Percentiles rank a stretch among this genome's conserved stretches.
Conservation (phyloP, 2,329 filamentous ascomycete species). For the Raffaelea ambrosiae region DNA sequence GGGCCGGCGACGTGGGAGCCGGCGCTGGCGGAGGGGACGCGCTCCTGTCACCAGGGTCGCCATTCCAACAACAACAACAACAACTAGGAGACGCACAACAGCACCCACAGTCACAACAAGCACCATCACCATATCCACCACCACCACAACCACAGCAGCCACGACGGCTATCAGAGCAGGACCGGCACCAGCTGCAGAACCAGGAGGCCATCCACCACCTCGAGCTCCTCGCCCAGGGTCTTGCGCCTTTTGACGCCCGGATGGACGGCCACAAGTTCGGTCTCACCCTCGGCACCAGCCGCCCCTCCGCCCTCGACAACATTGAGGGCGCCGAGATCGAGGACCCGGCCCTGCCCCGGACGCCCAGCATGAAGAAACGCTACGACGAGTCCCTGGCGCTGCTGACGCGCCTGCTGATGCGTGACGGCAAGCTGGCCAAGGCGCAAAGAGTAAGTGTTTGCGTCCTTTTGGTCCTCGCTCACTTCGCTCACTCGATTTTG, state of each 20-base stretch:
- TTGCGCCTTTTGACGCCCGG: conserved; percentile 20
- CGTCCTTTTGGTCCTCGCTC: background rate
- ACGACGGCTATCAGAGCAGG: no score
- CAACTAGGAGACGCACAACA: no score
- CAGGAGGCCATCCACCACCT: conserved; percentile 30
- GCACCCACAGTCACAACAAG: no score
- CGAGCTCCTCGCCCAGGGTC: conserved; percentile 22
- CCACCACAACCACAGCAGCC: no score
- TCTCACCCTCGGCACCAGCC: conserved; percentile 39
- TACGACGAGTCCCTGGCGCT: conserved; percentile 82
- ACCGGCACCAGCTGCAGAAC: conserved; percentile 14
- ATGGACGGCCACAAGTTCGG: conserved; percentile 66
- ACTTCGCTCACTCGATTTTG: background rate
- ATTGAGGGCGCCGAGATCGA: background rate
- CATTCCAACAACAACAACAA: no score
- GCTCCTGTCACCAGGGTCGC: no score
- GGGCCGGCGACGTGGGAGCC: background rate
- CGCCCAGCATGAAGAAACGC: conserved; percentile 62
- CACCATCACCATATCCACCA: no score
- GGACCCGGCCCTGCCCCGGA: conserved; percentile 38
- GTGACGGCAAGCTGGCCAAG: conserved; percentile 77
- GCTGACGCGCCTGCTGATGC: conserved; percentile 85
- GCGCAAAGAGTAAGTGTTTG: conserved; percentile 68
- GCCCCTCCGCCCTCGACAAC: background rate
- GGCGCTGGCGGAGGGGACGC: no score